These are phyloP conservation scores for Penicillium pulvis DNA, from an alignment of 495 filamentous ascomycete species.

Conservation along the genomic window DNA sequence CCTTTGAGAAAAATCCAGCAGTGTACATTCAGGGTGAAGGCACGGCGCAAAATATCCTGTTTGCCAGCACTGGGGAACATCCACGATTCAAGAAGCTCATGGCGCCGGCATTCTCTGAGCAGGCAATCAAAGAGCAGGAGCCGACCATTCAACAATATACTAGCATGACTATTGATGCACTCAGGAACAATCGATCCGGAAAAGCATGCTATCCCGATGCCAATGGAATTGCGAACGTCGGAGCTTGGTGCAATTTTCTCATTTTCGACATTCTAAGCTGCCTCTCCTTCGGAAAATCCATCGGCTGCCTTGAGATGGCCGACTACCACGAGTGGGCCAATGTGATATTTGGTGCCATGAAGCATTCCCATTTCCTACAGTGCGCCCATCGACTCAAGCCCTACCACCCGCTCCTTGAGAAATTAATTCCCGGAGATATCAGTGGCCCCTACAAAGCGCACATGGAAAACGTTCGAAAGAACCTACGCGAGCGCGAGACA, in stretches of 20 bases:
- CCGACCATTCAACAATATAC: neutral
- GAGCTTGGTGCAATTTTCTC: constrained; percentile 25
- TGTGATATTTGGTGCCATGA: too few species aligned
- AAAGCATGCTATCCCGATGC: too few species aligned
- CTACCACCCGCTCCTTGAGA: neutral
- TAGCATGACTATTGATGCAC: too few species aligned
- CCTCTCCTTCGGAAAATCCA: constrained; percentile 15
- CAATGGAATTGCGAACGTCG: constrained; percentile 9
- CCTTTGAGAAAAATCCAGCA: too few species aligned
- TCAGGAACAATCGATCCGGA: too few species aligned
- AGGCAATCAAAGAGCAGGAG: neutral
- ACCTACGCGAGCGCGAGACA: neutral
- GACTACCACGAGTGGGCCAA: neutral
- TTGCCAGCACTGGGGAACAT: constrained; percentile 1
- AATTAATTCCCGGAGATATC: too few species aligned
- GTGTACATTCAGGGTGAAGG: too few species aligned
- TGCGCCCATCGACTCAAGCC: too few species aligned
- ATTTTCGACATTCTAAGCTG: constrained; percentile 23
- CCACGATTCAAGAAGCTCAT: constrained; percentile 5
- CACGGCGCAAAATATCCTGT: too few species aligned
- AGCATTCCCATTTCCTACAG: too few species aligned
- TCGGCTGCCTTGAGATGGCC: constrained; percentile 12
- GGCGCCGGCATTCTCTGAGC: constrained; percentile 1
- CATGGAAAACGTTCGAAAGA: too few species aligned
- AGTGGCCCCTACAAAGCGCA: too few species aligned